These are phyloP conservation scores for Rasamsonia emersonii DNA, from an alignment of 2,329 filamentous ascomycete species.

Conservation along the genomic window DNA sequence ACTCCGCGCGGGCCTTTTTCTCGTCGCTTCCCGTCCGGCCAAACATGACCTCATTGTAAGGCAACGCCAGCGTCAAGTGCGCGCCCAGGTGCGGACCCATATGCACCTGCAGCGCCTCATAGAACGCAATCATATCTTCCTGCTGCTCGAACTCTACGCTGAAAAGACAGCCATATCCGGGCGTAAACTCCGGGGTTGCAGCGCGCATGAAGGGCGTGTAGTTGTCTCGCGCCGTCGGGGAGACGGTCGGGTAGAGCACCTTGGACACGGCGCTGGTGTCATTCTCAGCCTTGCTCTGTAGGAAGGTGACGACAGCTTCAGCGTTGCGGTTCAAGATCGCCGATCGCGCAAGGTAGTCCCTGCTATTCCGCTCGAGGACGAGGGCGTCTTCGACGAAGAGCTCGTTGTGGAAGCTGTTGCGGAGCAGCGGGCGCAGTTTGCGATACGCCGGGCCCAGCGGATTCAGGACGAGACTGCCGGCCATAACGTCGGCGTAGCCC, in stretches of 20 bases:
- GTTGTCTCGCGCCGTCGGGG: neutral
- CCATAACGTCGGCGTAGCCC: constrained; percentile 49
- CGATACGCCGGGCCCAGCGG: constrained; percentile 30
- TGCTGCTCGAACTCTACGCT: neutral
- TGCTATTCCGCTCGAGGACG: neutral
- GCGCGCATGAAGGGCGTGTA: neutral
- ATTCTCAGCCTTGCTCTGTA: neutral
- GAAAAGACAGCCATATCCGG: constrained; percentile 1
- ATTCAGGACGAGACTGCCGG: constrained; percentile 44
- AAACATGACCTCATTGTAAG: no score
- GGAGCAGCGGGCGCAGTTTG: neutral
- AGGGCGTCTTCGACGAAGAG: neutral
- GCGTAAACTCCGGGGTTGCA: neutral
- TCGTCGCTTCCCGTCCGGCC: no score
- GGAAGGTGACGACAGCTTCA: neutral
- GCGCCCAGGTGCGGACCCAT: neutral
- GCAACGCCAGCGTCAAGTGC: no score
- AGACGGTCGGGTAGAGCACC: no score
- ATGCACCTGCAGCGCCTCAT: neutral
- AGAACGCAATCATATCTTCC: neutral
- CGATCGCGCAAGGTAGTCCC: neutral
- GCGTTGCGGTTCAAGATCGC: neutral
- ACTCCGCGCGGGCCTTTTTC: no score
- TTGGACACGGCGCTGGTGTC: constrained; percentile 1
- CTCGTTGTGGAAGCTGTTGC: neutral